Evolutionary conservation across 2,329 filamentous ascomycete genomes (phyloP), one percentile per base, ranked within the genome.

Genomic region (Ophidiomyces ophidiicola): DNA sequence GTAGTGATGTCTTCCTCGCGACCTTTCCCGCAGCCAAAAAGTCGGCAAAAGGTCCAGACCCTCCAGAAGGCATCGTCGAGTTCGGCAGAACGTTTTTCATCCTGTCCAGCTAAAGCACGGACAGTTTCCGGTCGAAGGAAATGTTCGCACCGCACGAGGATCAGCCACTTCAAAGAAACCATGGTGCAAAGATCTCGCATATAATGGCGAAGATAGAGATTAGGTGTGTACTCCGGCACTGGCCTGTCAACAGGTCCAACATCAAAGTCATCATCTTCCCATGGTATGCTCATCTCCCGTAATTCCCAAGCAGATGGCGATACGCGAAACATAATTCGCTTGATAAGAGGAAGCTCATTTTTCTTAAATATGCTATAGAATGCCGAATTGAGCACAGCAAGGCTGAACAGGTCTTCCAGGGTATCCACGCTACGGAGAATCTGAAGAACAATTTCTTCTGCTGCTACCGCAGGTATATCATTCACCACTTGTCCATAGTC

Each of bases 21-120:
- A 3, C 65, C 66, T 47, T 74, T 76, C 0, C 66, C 65, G 35
- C 64, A 68, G 1, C 76, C 76, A 38, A 80, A 80, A 21, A 78
- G 69, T 39, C 67, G 68, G 54, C 74, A 78, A 55, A 79, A 80
- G 0, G 70, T 75, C 74, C 75, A 78, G 20, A 80, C 70, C 2
- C 75, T 69, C 72, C 74, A 79, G 33, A 79, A 66, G 0, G 75
- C 74, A 53, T 76, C 67, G 42, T 78, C 71, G 18, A 78, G 64
- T 41, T 73, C 68, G 28, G 62, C 60, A 1, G 69, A 64, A 6
- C 66, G 62, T 2, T 54, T 48, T 6, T 63, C 58, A 30, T 66
- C 62, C 14, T 62, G 53, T 3, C 67, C 69, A 1, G 66, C 59
- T 2, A 79, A 61, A 2, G 71, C 72, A 15, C 59, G 56, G 4